phyloP scores from a whole-genome alignment of 2,329 filamentous ascomycete genomes.

The Talaromyces sp. region DNA sequence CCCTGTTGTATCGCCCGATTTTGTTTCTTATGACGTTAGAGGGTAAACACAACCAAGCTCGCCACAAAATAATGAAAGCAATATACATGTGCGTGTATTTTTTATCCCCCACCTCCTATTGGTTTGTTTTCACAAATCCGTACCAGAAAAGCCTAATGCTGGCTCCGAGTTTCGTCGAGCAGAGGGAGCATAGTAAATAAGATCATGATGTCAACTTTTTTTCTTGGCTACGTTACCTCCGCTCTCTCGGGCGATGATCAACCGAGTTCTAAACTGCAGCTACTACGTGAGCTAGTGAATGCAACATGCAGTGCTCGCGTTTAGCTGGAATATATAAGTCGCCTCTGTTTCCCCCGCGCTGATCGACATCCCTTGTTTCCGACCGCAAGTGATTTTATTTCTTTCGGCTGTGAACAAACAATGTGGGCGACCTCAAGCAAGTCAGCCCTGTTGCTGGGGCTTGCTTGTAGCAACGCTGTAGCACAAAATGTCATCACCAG shows the following conservation, averaged over 20 bases:
- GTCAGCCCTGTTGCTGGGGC: background rate
- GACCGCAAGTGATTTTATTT: background rate
- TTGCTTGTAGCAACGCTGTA: background rate
- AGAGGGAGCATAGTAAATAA: background rate
- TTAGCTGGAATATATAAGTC: background rate
- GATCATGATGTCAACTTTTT: background rate
- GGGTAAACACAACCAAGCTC: background rate
- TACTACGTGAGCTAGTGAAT: background rate
- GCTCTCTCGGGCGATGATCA: background rate
- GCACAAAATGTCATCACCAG: background rate
- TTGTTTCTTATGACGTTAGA: background rate
- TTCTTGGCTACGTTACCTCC: background rate
- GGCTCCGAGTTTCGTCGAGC: background rate
- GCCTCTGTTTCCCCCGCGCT: background rate
- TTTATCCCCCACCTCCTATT: background rate
- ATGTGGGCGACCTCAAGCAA: background rate
- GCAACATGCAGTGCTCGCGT: background rate
- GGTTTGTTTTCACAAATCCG: background rate
- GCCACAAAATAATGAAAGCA: background rate
- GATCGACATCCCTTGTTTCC: background rate
- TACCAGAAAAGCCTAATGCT: background rate
- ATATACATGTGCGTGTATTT: background rate
- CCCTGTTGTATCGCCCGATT: too few relatives aligned
- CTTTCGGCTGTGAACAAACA: background rate
- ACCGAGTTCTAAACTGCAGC: background rate